Evolutionary conservation across 192 early-diverging fungal species (phyloP).

Genomic region (Lunasporangiospora selenospora): DNA sequence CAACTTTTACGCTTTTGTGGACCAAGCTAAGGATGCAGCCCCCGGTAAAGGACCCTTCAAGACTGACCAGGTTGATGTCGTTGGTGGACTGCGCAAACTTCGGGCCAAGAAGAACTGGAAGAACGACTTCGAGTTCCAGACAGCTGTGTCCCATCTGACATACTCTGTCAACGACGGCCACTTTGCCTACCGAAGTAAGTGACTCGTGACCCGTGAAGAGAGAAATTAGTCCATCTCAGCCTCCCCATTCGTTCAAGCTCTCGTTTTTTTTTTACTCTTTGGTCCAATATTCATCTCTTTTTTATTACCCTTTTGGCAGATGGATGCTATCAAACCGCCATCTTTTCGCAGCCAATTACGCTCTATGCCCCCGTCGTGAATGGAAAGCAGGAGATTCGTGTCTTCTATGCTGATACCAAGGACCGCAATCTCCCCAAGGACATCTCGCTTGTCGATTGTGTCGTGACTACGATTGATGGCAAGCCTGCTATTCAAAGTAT

Average conservation of each 20-base stretch:
- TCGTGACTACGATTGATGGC: constrained; percentile 40
- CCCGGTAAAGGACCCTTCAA: constrained; percentile 14
- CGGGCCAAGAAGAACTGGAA: constrained; percentile 30
- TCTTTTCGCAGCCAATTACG: constrained; percentile 37
- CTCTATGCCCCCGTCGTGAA: constrained; percentile 35
- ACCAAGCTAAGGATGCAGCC: constrained; percentile 30
- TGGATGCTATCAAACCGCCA: constrained; percentile 28
- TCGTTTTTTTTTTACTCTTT: neutral
- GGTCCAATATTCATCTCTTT: neutral
- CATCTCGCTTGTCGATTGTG: constrained; percentile 27
- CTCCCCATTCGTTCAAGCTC: too few relatives aligned
- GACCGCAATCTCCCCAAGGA: constrained; percentile 34
- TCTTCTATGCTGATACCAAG: constrained; percentile 41
- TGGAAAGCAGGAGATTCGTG: constrained; percentile 22
- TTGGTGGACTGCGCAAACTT: constrained; percentile 36
- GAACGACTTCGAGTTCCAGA: constrained; percentile 40
- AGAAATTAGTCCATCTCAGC: too few relatives aligned
- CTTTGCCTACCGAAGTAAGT: constrained; percentile 39
- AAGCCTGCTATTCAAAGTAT: constrained; percentile 35
- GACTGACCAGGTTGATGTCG: constrained; percentile 23
- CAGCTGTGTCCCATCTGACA: constrained; percentile 41
- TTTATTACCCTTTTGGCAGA: constrained; percentile 9
- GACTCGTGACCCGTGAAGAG: too few relatives aligned
- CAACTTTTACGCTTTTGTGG: constrained; percentile 41
- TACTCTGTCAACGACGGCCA: constrained; percentile 43